Percentiles rank a stretch among this genome's conserved stretches.
Conservation (phyloP, 345 rosid species). For the Rhizophora mangle region DNA sequence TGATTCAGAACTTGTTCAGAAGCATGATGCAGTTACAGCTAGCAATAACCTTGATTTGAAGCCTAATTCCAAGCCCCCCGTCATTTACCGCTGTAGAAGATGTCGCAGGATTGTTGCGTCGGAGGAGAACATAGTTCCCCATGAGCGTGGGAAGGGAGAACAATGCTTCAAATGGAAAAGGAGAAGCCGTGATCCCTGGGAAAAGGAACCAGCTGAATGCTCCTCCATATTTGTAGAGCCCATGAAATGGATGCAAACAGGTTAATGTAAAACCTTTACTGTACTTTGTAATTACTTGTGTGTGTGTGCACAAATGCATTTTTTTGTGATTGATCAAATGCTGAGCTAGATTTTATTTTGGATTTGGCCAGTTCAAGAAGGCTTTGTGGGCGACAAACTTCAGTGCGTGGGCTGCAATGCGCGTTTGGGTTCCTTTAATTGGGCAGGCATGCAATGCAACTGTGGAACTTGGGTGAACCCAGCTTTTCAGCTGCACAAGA, state of each 20-base stretch:
- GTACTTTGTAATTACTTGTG: not conserved
- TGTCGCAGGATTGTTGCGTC: conserved; percentile 79
- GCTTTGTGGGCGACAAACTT: conserved; percentile 38
- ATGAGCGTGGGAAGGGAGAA: conserved; percentile 72
- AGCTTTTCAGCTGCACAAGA: conserved; percentile 31
- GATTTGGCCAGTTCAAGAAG: conserved; percentile 64
- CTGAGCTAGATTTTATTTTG: conserved; percentile 1
- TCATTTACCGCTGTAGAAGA: conserved; percentile 75
- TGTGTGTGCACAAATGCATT: not conserved
- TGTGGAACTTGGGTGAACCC: conserved; percentile 36
- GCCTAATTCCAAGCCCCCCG: conserved; percentile 38
- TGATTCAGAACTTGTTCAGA: not conserved
- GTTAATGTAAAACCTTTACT: conserved; percentile 19
- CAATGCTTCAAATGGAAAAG: conserved; percentile 72
- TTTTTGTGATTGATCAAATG: not conserved
- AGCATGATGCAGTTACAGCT: conserved; percentile 23
- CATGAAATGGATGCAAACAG: conserved; percentile 91
- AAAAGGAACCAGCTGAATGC: conserved; percentile 45
- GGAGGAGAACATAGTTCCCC: conserved; percentile 57
- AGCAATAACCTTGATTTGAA: conserved; percentile 25
- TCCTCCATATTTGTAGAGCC: conserved; percentile 88
- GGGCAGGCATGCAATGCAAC: conserved; percentile 39
- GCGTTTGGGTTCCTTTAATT: conserved; percentile 32
- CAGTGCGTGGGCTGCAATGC: conserved; percentile 29
- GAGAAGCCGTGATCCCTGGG: conserved; percentile 43